These are phyloP conservation scores for Starmerella ratchasimensis DNA, from an alignment of 805 yeast genomes.

Conservation along the genomic window DNA sequence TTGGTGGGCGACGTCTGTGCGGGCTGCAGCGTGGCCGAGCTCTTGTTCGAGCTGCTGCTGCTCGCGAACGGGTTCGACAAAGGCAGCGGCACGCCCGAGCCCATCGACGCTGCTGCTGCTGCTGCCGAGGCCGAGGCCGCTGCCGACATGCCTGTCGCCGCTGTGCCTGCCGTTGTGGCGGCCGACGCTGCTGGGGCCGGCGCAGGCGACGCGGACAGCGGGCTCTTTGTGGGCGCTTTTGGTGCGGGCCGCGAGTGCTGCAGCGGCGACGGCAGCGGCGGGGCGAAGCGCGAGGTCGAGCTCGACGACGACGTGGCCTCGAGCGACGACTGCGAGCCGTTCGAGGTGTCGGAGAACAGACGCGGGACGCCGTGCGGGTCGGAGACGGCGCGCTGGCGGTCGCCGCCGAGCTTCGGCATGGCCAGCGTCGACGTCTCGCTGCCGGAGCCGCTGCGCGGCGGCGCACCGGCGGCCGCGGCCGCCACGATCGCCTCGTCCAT, in stretches of 20 bases:
- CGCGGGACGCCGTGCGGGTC: constrained; percentile 14
- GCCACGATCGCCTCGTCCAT: too few relatives aligned
- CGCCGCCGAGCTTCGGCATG: constrained; percentile 10
- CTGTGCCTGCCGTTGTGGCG: too few relatives aligned
- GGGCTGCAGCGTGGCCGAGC: too few relatives aligned
- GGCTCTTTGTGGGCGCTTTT: constrained; percentile 7
- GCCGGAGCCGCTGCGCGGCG: not conserved
- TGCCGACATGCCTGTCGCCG: not conserved
- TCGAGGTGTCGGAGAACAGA: constrained; percentile 1
- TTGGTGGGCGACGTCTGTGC: too few relatives aligned
- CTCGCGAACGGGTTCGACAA: too few relatives aligned
- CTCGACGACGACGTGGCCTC: constrained; percentile 1
- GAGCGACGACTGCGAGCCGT: constrained; percentile 3
- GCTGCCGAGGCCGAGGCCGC: not conserved
- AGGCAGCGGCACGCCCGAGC: too few relatives aligned
- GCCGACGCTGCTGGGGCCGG: not conserved
- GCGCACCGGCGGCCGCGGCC: not conserved
- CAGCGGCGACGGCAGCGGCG: constrained; percentile 9
- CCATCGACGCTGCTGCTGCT: too few relatives aligned
- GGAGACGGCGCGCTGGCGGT: constrained; percentile 24
- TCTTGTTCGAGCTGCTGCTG: too few relatives aligned
- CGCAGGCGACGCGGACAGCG: not conserved
- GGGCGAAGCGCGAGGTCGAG: constrained; percentile 5
- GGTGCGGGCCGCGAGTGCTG: constrained; percentile 16
- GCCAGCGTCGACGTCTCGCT: not conserved